Base-by-base conservation (phyloP, 1,284 basidiomycete species). In the Rhodotorula sp. region DNA sequence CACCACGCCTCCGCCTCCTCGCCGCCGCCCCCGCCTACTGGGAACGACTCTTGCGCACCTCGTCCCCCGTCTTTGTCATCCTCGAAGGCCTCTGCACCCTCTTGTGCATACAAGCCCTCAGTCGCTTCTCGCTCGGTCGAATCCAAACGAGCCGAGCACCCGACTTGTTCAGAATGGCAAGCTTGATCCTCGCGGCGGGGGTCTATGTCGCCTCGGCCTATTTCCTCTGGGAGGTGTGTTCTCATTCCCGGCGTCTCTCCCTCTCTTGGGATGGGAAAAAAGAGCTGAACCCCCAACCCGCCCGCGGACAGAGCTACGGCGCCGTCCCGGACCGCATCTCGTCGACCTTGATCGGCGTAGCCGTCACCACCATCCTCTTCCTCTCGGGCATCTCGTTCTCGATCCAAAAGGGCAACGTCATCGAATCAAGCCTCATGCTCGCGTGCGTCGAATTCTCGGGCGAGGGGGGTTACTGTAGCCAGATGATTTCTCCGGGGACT, bases 351-450 rank as follows among this genome's bases (percentile, higher is more conserved):
- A 83, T 93, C 24, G 91, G 91, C 7, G 90, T 88, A 20, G 89
- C 89, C 18, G 77, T 88, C 69, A 89, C 88, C 1, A 84, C 85
- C 14, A 83, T 89, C 74, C 79, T 95, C 58, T 97, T 97, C 82
- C 85, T 97, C 51, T 93, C 91, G 3, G 85, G 91, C 73, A 95
- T 97, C 74, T 92, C 92, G 8, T 95, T 97, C 80, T 87, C 87
- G 18, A 81, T 94, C 70, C 86, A 92, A 66, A 86, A 92, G 62
- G 96, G 94, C 59, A 96, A 95, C 77, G 90, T 95, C 55, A 89
- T 97, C 69, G 94, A 98, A 80, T 93, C 93, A 4, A 64, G 67
- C 26, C 68, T 78, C 14, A 75, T 78, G 68, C 71, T 76, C 42
- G 73, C 71, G 71, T 75, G 51, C 46, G 66, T 53, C n/a, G 26